These are phyloP conservation scores for Capsicum chinense DNA, from an alignment of 257 asterid genomes.

Conservation along the genomic window DNA sequence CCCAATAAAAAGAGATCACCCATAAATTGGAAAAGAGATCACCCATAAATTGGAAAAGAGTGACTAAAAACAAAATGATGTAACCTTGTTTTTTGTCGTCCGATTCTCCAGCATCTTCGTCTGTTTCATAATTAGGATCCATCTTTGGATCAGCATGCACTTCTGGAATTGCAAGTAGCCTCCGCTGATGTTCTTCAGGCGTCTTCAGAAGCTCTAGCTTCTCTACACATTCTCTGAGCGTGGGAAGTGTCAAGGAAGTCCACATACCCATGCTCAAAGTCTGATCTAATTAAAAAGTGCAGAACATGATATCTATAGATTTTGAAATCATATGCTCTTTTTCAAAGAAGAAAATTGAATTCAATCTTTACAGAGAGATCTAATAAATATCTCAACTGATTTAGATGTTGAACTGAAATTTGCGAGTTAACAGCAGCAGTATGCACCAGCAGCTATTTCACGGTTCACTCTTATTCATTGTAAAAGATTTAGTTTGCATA, in stretches of 20 bases:
- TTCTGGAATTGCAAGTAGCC: constrained; percentile 66
- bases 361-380: background rate
- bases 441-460: constrained; percentile 6
- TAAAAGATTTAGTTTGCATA: background rate
- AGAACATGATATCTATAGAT: background rate
- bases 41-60: constrained; percentile 1
- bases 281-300: constrained; percentile 4
- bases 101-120: constrained; percentile 54
- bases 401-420: constrained; percentile 20
- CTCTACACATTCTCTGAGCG: constrained; percentile 71
- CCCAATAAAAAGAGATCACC: background rate
- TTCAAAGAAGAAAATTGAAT: background rate
- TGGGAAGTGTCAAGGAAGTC: constrained; percentile 71
- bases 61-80: constrained; percentile 21
- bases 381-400: background rate
- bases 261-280: constrained; percentile 27
- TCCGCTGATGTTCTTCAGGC: constrained; percentile 75
- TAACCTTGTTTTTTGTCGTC: constrained; percentile 53
- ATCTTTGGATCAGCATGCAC: constrained; percentile 83
- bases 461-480: background rate
- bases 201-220: constrained; percentile 65
- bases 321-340: constrained; percentile 11
- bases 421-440: background rate
- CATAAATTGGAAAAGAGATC: constrained; percentile 4
- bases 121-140: constrained; percentile 77